Conservation (phyloP, 371 early-diverging fungal genomes). For the Synchytrium microbalum region DNA sequence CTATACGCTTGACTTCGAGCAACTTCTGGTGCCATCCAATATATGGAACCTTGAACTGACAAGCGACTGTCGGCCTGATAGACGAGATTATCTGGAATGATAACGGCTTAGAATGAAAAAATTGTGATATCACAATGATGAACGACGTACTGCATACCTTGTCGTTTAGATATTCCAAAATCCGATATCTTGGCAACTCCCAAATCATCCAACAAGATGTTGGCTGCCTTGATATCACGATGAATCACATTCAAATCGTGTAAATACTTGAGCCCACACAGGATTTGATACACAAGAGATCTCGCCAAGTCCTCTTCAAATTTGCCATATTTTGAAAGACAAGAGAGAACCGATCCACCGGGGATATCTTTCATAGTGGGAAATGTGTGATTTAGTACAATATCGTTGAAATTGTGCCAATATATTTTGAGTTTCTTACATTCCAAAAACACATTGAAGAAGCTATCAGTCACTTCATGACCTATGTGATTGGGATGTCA, state of each 20-base stretch:
- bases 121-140: neutral
- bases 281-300: constrained; percentile 82
- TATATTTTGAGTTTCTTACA: no score
- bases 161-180: constrained; percentile 4
- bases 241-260: constrained; percentile 64
- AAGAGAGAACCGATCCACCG: constrained; percentile 87
- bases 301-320: constrained; percentile 78
- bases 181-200: constrained; percentile 5
- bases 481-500: constrained; percentile 31
- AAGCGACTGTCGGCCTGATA: neutral
- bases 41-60: constrained; percentile 55
- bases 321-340: constrained; percentile 75
- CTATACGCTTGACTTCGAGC: constrained; percentile 58
- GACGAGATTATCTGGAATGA: neutral
- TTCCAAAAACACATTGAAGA: constrained; percentile 93
- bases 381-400: no score
- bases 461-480: constrained; percentile 67
- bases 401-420: no score
- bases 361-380: no score
- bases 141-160: neutral
- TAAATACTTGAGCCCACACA: constrained; percentile 89
- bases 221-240: constrained; percentile 61
- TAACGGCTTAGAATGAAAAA: neutral
- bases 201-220: neutral
- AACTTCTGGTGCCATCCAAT: constrained; percentile 95